Percentiles rank a stretch among this genome's conserved stretches.
phyloP scores from a whole-genome alignment of 2,329 filamentous ascomycete genomes.

The Penicillium sclerotiorum region DNA sequence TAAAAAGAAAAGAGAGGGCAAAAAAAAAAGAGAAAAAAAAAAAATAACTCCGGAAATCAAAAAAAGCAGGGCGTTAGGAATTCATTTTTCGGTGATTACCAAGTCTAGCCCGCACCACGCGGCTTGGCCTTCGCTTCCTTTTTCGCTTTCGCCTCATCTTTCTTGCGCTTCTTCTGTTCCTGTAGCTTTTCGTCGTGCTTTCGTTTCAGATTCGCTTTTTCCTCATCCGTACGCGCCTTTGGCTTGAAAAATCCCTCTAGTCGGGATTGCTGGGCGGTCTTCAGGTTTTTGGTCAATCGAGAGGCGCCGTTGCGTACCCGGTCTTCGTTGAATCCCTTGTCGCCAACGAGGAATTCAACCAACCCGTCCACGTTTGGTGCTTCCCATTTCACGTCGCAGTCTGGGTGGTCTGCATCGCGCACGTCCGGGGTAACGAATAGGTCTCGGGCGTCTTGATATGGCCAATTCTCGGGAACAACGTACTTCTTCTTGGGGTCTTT shows the following conservation, averaged over 20 bases:
- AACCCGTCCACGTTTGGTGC: conserved; percentile 87
- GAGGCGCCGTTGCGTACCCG: conserved; percentile 78
- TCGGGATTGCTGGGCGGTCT: conserved; percentile 85
- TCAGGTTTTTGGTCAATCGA: conserved; percentile 84
- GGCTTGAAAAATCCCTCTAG: conserved; percentile 98
- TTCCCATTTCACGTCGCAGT: conserved; percentile 98
- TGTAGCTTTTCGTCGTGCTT: conserved; percentile 92
- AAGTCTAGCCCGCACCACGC: conserved; percentile 58
- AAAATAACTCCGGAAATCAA: neutral
- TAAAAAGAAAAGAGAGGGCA: too few relatives aligned
- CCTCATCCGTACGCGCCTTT: conserved; percentile 80
- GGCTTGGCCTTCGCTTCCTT: conserved; percentile 87
- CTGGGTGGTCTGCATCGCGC: conserved; percentile 74
- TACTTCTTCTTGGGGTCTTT: conserved; percentile 78
- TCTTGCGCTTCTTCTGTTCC: conserved; percentile 92
- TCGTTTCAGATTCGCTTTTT: conserved; percentile 83
- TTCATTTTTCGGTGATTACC: neutral
- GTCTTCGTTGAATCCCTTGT: conserved; percentile 97
- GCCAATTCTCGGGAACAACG: conserved; percentile 92
- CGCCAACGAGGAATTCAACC: conserved; percentile 83
- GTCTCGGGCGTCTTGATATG: conserved; percentile 84
- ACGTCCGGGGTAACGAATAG: conserved; percentile 94
- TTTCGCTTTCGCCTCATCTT: conserved; percentile 94
- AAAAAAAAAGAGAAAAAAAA: neutral
- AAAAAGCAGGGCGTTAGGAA: too few relatives aligned